A percentile compares a stretch with the other conserved stretches of the same genome.
Evolutionary conservation across 1,139 yeast species (phyloP).

Genomic region (Suzukiozyma palmioleophila): DNA sequence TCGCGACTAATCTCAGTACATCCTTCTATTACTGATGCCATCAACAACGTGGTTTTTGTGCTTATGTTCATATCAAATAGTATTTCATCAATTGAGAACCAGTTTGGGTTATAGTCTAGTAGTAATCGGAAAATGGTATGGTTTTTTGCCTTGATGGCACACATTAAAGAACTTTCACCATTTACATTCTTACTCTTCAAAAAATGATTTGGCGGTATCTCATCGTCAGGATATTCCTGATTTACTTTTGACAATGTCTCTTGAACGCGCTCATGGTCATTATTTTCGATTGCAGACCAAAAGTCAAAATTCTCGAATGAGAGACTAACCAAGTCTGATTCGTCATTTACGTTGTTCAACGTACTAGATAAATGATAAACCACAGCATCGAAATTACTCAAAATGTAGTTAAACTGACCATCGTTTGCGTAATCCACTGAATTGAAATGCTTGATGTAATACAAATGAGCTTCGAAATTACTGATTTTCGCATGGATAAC

Average conservation of each 20-base stretch:
- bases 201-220: conserved; percentile 35
- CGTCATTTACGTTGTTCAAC: conserved; percentile 26
- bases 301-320: conserved; percentile 50
- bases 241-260: conserved; percentile 18
- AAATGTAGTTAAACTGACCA: conserved; percentile 39
- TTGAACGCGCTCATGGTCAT: conserved; percentile 19
- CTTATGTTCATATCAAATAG: conserved; percentile 56
- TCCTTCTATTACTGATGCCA: conserved; percentile 57
- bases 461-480: conserved; percentile 59
- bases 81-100: conserved; percentile 64
- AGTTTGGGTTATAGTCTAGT: conserved; percentile 34
- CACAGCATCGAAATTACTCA: conserved; percentile 84
- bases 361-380: conserved; percentile 51
- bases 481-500: conserved; percentile 59
- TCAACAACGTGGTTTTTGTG: conserved; percentile 50
- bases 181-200: conserved; percentile 48
- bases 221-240: conserved; percentile 14
- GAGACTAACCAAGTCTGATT: conserved; percentile 29
- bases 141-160: conserved; percentile 45
- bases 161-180: conserved; percentile 67
- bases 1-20: conserved; percentile 43
- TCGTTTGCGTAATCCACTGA: conserved; percentile 21
- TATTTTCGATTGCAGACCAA: conserved; percentile 49
- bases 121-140: conserved; percentile 44
- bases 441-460: conserved; percentile 61